Evolutionary conservation across 371 early-diverging fungal species (phyloP), one percentile per base, ranked within the genome.

Genomic region (Apophysomyces variabilis): DNA sequence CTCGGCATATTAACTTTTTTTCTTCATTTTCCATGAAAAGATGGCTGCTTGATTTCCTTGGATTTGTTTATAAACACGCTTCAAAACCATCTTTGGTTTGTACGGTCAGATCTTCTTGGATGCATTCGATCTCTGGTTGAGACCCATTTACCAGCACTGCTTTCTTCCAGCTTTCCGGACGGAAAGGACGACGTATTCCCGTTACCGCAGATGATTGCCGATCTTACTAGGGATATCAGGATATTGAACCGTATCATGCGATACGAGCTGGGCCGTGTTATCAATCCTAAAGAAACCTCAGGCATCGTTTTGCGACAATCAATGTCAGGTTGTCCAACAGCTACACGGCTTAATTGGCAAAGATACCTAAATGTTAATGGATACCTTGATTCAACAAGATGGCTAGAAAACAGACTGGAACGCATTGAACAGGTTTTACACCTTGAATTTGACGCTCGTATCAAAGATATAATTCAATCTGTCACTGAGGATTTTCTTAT

Each of bases 51-150:
- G 14, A 58, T 57, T 4, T 61, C 61, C 12, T 44, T 58, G 67
- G 70, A 38, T 44, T 61, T 38, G 66, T 44, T 69, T 61, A 38
- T 58, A 46, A 36, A 60, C 65, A 14, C 73, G 50, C 60, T 70
- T 60, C 39, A 68, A 62, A 32, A 68, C 21, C 78, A 77, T 26
- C 66, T 77, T 18, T 68, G 70, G 11, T 68, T 68, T 58, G 70
- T 77, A 63, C 70, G 78, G 46, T 73, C 69, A 32, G 73, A 72
- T 46, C 58, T 77, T 39, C 36, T 73, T 43, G 71, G 73, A 9
- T 72, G 75, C 37, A 66, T 77, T 7, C 66, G 65, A 54, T 73
- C 78, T 35, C 66, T 75, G 11, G 71, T 75, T 14, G 60, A 58
- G 39, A 14, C 18, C 3, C 36, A 36, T 65, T 66, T 47, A 62